Evolutionary conservation across 768 basidiomycete species (phyloP), one percentile per base, ranked within the genome.

Genomic region (Strobilomyces confusus): DNA sequence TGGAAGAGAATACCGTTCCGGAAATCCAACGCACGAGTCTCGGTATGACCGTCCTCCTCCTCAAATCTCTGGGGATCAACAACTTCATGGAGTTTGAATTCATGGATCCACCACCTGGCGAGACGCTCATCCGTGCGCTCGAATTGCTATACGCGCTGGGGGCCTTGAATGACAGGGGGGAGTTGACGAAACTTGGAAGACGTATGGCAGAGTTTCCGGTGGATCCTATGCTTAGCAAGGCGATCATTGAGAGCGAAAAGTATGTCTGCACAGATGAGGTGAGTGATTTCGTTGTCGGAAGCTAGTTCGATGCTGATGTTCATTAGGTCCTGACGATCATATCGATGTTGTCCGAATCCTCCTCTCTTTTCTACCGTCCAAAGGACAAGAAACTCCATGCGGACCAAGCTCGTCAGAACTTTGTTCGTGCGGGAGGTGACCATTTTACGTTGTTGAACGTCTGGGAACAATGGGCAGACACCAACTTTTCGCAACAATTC

Each of bases 121-220:
- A 99, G 69, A 98, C 97, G 13, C 82, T 99, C 48, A 95, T 98
- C 80, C 83, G 94, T 41, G 92, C 93, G 5, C 77, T 98, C 36
- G 95, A 98, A 67, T 71, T 98, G 52, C 71, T 99, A 5, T 99
- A 99, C 70, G 97, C 95, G 0, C 76, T 99, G 0, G 97, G 97
- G 26, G 95, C 97, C 0, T 77, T 99, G 56, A 98, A 98, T 67
- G 95, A 98, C 68, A 78, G 89, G 50, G 97, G 97, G 8, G 97
- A 99, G 69, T 70, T 99, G 58, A 99, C 97, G n/a, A 93, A 98
- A 64, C 80, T 98, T 33, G 97, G 97, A 2, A 79, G 97, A 54
- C 75, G 95, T 49, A 98, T 99, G 97, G 95, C 95, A 1, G 97
- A 99, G 68, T 98, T 99, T 72, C 97, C 94, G 11, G 93, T 98